phyloP scores from a whole-genome alignment of 2,329 filamentous ascomycete genomes.

The Sclerotinia glacialis region DNA sequence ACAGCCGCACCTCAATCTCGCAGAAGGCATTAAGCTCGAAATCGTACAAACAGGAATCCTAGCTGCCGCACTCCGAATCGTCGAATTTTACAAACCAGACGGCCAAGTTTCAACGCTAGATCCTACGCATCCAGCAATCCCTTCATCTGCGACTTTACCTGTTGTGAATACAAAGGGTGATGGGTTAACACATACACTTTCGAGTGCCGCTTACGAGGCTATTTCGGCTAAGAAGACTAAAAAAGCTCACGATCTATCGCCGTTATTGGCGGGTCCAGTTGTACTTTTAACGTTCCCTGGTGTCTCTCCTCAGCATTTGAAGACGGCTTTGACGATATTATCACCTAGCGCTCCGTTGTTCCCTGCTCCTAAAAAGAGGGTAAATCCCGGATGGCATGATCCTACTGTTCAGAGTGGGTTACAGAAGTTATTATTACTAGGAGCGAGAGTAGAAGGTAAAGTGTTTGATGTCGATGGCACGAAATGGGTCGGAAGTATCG shows the following conservation, averaged over 20 bases:
- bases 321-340: slow-evolving; percentile 75
- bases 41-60: slow-evolving; percentile 90
- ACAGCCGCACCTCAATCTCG: slow-evolving; percentile 47
- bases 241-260: slow-evolving; percentile 61
- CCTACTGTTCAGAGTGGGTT: slow-evolving; percentile 73
- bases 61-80: slow-evolving; percentile 75
- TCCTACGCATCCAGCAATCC: slow-evolving; percentile 29
- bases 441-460: slow-evolving; percentile 78
- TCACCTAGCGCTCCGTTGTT: slow-evolving; percentile 69
- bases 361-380: slow-evolving; percentile 71
- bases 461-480: slow-evolving; percentile 44
- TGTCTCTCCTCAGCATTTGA: slow-evolving; percentile 80
- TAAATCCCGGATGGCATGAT: slow-evolving; percentile 79
- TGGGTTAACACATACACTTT: slow-evolving; percentile 57
- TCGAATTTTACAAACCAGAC: slow-evolving; percentile 72
- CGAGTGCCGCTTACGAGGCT: slow-evolving; percentile 42
- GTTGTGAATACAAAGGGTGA: slow-evolving; percentile 29
- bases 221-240: slow-evolving; percentile 42
- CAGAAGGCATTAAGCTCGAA: slow-evolving; percentile 69
- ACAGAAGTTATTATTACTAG: slow-evolving; percentile 82
- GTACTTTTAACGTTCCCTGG: slow-evolving; percentile 76
- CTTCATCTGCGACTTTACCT: slow-evolving; percentile 28
- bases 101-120: slow-evolving; percentile 36
- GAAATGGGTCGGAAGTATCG: slow-evolving; percentile 71
- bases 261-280: slow-evolving; percentile 77